phyloP scores from a whole-genome alignment of 768 basidiomycete species.

The Tricholoma sp. region DNA sequence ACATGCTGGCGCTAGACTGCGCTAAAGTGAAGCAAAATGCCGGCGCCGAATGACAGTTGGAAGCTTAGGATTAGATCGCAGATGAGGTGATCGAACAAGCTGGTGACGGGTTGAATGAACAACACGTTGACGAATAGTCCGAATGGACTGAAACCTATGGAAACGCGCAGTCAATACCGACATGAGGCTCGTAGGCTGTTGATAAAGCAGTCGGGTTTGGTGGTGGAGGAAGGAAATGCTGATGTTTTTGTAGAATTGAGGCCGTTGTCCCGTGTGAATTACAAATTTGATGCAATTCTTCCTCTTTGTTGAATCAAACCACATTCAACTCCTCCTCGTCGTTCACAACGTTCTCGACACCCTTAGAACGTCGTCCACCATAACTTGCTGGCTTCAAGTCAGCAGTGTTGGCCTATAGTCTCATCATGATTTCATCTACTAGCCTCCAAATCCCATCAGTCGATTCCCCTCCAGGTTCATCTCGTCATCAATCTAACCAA shows the following conservation, averaged over 20 bases:
- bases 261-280: neutral
- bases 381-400: neutral
- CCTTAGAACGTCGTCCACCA: neutral
- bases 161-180: too few species aligned
- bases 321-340: neutral
- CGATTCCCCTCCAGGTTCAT: slow-evolving; percentile 33
- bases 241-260: neutral
- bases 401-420: neutral
- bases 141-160: too few species aligned
- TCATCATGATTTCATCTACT: slow-evolving; percentile 7
- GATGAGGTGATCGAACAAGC: too few species aligned
- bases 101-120: too few species aligned
- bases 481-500: slow-evolving; percentile 32
- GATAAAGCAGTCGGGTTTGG: neutral
- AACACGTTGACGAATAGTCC: too few species aligned
- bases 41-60: too few species aligned
- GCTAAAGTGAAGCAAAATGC: too few species aligned
- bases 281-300: neutral
- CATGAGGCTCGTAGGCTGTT: too few species aligned
- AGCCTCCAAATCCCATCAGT: slow-evolving; percentile 25
- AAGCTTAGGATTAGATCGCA: too few species aligned
- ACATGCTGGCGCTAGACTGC: too few species aligned
- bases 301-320: neutral
- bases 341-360: neutral
- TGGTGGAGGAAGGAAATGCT: neutral